Percentiles rank a stretch among this genome's conserved stretches.
Conservation (phyloP, 208 protist genomes). For the Tritrichomonas foetus region DNA sequence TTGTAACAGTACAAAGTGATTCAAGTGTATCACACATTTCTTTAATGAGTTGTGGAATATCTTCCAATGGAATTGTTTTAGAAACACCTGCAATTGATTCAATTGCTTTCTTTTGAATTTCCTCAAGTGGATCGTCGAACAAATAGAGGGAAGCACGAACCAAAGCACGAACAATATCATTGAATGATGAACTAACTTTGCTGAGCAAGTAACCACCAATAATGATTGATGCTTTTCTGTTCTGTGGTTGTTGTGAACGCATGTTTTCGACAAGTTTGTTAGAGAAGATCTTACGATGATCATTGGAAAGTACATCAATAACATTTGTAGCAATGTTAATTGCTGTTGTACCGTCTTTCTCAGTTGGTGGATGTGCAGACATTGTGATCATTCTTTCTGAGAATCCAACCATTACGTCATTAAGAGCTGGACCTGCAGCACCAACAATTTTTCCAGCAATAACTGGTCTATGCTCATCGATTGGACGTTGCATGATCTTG, state of each 20-base stretch:
- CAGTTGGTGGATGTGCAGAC: slow-evolving; percentile 1
- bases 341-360: neutral
- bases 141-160: neutral
- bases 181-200: neutral
- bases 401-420: neutral
- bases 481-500: neutral
- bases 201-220: neutral
- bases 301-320: neutral
- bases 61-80: neutral
- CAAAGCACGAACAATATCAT: neutral
- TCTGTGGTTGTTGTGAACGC: slow-evolving; percentile 25
- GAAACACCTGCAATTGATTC: neutral
- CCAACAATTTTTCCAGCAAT: neutral
- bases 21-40: neutral
- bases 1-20: neutral
- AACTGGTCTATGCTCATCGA: neutral
- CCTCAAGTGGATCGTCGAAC: slow-evolving; percentile 37
- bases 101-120: neutral
- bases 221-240: neutral
- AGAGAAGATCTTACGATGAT: neutral
- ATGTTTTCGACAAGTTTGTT: slow-evolving; percentile 13
- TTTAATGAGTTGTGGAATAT: neutral
- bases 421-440: neutral
- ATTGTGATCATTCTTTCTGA: neutral
- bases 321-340: neutral